These are phyloP conservation scores for Gossypium lobatum DNA, from an alignment of 441 rosid genomes.

Conservation along the genomic window DNA sequence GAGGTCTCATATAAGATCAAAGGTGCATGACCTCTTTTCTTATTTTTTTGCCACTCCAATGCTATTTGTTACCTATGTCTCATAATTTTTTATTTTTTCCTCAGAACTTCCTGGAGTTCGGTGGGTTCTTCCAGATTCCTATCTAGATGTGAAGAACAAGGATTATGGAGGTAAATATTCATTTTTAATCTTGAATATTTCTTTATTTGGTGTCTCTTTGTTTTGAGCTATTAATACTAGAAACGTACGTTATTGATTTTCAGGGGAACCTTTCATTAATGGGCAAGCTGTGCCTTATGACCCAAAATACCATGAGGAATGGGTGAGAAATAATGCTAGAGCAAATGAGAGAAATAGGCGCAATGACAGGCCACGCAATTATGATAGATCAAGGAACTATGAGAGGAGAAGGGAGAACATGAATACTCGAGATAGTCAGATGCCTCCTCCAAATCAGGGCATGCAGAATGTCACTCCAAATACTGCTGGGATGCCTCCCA, in stretches of 20 bases:
- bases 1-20: constrained; percentile 69
- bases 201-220: neutral
- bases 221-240: neutral
- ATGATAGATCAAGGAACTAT: constrained; percentile 71
- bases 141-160: constrained; percentile 72
- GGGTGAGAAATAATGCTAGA: constrained; percentile 82
- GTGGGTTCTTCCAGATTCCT: constrained; percentile 94
- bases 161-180: constrained; percentile 33
- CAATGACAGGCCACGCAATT: constrained; percentile 68
- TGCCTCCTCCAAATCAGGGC: constrained; percentile 26
- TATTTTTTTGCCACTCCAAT: neutral
- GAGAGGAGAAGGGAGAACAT: constrained; percentile 80
- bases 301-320: constrained; percentile 90
- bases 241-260: neutral
- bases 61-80: neutral
- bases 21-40: constrained; percentile 28
- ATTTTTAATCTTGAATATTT: neutral
- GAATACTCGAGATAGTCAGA: constrained; percentile 5
- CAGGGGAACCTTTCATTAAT: constrained; percentile 87
- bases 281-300: constrained; percentile 95
- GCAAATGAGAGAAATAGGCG: constrained; percentile 84
- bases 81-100: neutral
- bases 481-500: neutral
- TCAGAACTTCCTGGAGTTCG: constrained; percentile 63
- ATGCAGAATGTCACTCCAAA: constrained; percentile 18